phyloP scores from a whole-genome alignment of 164 flowering plant species.

The Dillenia turbinata region DNA sequence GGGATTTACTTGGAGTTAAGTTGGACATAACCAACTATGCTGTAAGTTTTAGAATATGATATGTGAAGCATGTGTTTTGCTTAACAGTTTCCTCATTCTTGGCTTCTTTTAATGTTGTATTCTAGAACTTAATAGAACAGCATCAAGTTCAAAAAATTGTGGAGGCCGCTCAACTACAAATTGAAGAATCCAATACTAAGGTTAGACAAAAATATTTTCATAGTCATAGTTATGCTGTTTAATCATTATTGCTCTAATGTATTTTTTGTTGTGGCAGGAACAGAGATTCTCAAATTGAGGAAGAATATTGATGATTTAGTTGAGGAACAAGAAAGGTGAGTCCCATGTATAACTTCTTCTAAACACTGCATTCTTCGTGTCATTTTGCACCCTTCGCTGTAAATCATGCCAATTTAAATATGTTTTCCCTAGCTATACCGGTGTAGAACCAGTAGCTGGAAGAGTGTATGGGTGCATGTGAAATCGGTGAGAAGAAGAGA shows the following conservation, averaged over 20 bases:
- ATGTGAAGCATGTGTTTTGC: not conserved
- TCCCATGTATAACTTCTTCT: not conserved
- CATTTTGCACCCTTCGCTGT: too few relatives aligned
- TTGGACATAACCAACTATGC: constrained; percentile 82
- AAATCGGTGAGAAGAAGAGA: too few relatives aligned
- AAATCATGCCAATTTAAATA: too few relatives aligned
- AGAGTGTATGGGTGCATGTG: too few relatives aligned
- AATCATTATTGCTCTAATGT: not conserved
- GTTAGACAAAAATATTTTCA: constrained; percentile 19
- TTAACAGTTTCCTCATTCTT: not conserved
- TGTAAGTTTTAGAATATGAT: constrained; percentile 40
- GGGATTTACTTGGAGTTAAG: constrained; percentile 88
- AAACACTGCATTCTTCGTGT: too few relatives aligned
- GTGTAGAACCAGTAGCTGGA: too few relatives aligned
- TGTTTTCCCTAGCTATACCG: too few relatives aligned
- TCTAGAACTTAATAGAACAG: constrained; percentile 66
- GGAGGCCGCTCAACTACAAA: constrained; percentile 58
- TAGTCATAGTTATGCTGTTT: not conserved
- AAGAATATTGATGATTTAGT: constrained; percentile 42
- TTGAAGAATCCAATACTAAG: constrained; percentile 44
- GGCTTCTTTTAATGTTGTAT: constrained; percentile 7
- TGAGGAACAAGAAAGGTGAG: constrained; percentile 69
- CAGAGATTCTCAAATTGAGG: constrained; percentile 49
- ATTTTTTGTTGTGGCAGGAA: constrained; percentile 35
- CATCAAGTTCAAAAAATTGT: constrained; percentile 54